Base-by-base conservation (phyloP, 371 early-diverging fungal genomes). In the Mucor lusitanicus region DNA sequence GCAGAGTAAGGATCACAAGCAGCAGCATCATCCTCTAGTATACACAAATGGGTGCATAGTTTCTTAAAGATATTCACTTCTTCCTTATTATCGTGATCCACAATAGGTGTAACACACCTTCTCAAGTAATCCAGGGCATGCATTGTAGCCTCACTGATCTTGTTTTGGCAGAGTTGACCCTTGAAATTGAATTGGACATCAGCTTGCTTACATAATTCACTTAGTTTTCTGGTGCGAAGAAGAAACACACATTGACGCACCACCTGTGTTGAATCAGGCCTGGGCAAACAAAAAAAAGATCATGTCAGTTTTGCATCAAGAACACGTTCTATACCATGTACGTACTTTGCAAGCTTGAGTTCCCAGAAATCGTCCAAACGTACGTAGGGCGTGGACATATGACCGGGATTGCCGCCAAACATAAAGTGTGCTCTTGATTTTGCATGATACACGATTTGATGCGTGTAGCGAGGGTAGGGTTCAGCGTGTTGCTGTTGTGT, bases 321-420 rank as follows among this genome's bases (percentile, higher is more conserved):
- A n/a, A n/a, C n/a, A n/a, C n/a, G n/a, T n/a, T n/a, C n/a, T n/a
- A n/a, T n/a, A n/a, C n/a, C 6, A 30, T 30, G 30, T 30, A 30
- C 30, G 2, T 82, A 91, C 92, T 91, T 82, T 35, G 78, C 68
- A 32, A 96, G 76, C 5, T 75, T 77, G n/a, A 96, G 80, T 65
- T 88, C 87, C 96, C 96, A 96, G 71, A 96, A 92, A 72, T 96
- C 96, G 66, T 93, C 90, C 23, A 96, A 72, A 13, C 96, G 84
- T 65, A 81, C 70, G 59, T 73, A 80, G 8, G 79, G 68, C 44
- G 87, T 80, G 23, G 65, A 72, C 8, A 62, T 63, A 37, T 89
- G 91, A 2, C 94, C 94, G 11, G 95, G 94, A 69, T 95, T 94
- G n/a, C 97, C 97, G 19, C 97, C 97, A 83, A 95, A 95, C 39